Percentiles rank a stretch among this genome's conserved stretches.
These are phyloP conservation scores for Diplodia corticola DNA, from an alignment of 2,329 filamentous ascomycete genomes.

Conservation along the genomic window DNA sequence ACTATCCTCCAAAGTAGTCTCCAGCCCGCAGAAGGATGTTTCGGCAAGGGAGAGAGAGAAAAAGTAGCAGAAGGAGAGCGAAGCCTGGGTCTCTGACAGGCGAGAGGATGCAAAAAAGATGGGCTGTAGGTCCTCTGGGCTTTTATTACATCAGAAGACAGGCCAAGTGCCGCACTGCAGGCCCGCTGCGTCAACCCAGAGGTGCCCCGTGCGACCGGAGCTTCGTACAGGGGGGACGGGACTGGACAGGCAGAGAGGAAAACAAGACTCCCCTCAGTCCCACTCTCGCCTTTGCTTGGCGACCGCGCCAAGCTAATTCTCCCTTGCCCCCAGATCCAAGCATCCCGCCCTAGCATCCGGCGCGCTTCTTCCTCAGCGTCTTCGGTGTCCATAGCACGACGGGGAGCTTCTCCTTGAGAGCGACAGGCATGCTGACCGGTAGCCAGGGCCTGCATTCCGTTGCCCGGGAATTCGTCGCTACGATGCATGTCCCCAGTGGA, in stretches of 20 bases:
- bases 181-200: not conserved
- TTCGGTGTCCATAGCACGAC: no score
- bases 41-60: no score
- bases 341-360: not conserved
- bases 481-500: not conserved
- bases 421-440: not conserved
- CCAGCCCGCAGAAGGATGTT: no score
- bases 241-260: not conserved
- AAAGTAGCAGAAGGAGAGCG: not conserved
- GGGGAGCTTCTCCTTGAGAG: not conserved
- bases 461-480: not conserved
- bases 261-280: not conserved
- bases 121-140: not conserved
- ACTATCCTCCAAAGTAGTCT: no score
- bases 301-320: not conserved
- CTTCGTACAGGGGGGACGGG: not conserved
- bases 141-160: not conserved
- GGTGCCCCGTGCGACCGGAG: no score
- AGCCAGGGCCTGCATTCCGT: not conserved
- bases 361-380: not conserved
- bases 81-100: not conserved
- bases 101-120: not conserved
- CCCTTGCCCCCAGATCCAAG: not conserved
- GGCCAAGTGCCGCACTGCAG: not conserved
- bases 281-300: slow-evolving; percentile 8